Conservation (phyloP, 163 green algal species). For the Trebouxiophyceae sp. region DNA sequence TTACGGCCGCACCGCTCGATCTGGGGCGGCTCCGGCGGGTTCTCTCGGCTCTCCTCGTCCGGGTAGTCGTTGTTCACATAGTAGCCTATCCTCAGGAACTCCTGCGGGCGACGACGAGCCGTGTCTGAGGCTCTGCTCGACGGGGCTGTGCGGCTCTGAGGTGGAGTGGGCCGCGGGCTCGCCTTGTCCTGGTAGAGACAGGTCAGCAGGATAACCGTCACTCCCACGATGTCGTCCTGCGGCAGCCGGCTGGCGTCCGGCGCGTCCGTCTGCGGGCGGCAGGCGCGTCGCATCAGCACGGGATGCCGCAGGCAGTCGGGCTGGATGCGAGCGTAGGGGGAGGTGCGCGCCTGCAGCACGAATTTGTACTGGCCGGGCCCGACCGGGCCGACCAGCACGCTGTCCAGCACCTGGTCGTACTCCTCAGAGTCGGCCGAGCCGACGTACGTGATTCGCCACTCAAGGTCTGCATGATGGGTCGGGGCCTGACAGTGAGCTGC, state of each 20-base stretch:
- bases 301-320: not conserved
- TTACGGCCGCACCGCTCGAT: slow-evolving; percentile 47
- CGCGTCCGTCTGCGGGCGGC: slow-evolving; percentile 62
- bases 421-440: slow-evolving; percentile 87
- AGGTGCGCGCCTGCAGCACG: slow-evolving; percentile 63
- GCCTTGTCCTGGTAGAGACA: slow-evolving; percentile 81
- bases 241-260: slow-evolving; percentile 76
- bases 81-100: slow-evolving; percentile 97
- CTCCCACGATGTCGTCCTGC: slow-evolving; percentile 80
- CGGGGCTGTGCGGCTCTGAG: not conserved
- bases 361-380: slow-evolving; percentile 86
- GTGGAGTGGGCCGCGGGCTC: slow-evolving; percentile 1
- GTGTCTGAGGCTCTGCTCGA: not conserved
- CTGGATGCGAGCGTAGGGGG: not conserved
- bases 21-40: slow-evolving; percentile 52
- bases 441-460: slow-evolving; percentile 97
- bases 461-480: slow-evolving; percentile 89
- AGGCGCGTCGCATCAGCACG: not conserved
- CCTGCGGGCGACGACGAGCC: slow-evolving; percentile 32
- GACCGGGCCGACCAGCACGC: slow-evolving; percentile 90
- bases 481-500: too few relatives aligned
- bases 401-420: slow-evolving; percentile 94
- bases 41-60: slow-evolving; percentile 73
- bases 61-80: slow-evolving; percentile 97
- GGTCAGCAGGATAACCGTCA: slow-evolving; percentile 94